Evolutionary conservation across 2,329 filamentous ascomycete genomes (phyloP), one percentile per base, ranked within the genome.

Genomic region (Alternaria atra): DNA sequence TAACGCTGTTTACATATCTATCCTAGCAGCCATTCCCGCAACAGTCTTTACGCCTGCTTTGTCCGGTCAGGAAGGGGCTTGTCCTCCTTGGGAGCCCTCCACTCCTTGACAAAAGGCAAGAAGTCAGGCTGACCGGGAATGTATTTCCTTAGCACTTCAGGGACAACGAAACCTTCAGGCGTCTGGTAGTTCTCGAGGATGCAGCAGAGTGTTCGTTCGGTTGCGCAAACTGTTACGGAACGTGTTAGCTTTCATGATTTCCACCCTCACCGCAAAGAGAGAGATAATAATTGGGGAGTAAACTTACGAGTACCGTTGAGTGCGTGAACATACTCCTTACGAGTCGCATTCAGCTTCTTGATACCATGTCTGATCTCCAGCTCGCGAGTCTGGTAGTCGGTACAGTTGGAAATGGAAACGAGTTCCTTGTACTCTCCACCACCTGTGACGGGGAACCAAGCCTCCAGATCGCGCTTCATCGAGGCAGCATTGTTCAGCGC

Each of bases 361-460:
- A 89, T 85, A 48, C 95, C 94, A 73, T 90, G 97, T 60, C 95
- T 88, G 71, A 99, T 97, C 80, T 98, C 94, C 12, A 99, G 86
- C 70, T 93, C 94, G 58, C 95, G 88, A 25, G 93, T 93, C 84
- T 99, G 95, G 84, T 98, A 98, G 79, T 98, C 94, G 44, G 93
- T 97, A 84, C 95, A 99, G 83, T 99, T 99, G 63, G 93, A 97
- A 86, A 94, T 97, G 20, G 92, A 97, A 52, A 98, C 95, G 29
- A 99, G 87, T 83, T 98, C 95, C 83, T 98, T 98, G 86, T 98
- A 99, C 81, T 98, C 95, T 72, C 91, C 91, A 80, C 98, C 75
- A 12, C 75, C 75, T 4, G 74, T 77, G 56, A 78, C 71, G 4
- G 76, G 76, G 67, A 79, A 79, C 92, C 93, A 97, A 3, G 95